phyloP scores from a whole-genome alignment of 495 filamentous ascomycete genomes.

The Podospora comata region DNA sequence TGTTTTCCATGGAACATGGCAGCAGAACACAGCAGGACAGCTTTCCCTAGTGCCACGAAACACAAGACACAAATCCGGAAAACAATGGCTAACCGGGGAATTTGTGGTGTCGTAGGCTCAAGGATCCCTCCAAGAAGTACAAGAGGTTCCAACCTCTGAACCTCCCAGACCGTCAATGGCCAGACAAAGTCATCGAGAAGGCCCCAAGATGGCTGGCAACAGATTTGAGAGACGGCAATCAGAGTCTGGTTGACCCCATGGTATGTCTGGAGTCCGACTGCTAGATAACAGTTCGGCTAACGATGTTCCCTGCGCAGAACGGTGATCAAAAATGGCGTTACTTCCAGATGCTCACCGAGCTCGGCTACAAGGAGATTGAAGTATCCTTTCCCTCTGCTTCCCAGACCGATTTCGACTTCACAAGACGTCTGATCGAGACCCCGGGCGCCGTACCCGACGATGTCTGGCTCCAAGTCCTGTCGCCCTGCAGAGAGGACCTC shows the following conservation, averaged over 20 bases:
- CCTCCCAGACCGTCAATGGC: conserved; percentile 90
- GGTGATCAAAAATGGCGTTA: conserved; percentile 91
- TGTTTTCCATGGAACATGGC: neutral
- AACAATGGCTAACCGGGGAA: conserved; percentile 15
- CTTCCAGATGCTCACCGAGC: conserved; percentile 89
- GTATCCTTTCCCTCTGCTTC: conserved; percentile 93
- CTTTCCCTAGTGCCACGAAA: conserved; percentile 18
- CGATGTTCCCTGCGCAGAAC: conserved; percentile 51
- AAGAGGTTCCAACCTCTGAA: conserved; percentile 68
- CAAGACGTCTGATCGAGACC: conserved; percentile 79
- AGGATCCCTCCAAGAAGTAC: conserved; percentile 93
- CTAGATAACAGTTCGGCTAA: conserved; percentile 25
- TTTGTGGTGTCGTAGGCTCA: conserved; percentile 63
- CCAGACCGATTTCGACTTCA: conserved; percentile 95
- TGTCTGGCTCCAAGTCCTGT: conserved; percentile 93
- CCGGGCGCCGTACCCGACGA: conserved; percentile 85
- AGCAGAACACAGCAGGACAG: conserved; percentile 4
- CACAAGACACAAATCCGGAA: conserved; percentile 11
- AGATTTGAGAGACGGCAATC: conserved; percentile 84
- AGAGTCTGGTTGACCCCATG: conserved; percentile 86
- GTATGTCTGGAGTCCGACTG: conserved; percentile 43
- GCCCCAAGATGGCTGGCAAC: conserved; percentile 83
- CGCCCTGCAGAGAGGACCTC: conserved; percentile 89
- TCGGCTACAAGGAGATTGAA: conserved; percentile 98
- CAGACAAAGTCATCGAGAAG: conserved; percentile 71